Evolutionary conservation across 805 yeast species (phyloP).

Genomic region (Suhomyces prunicola): DNA sequence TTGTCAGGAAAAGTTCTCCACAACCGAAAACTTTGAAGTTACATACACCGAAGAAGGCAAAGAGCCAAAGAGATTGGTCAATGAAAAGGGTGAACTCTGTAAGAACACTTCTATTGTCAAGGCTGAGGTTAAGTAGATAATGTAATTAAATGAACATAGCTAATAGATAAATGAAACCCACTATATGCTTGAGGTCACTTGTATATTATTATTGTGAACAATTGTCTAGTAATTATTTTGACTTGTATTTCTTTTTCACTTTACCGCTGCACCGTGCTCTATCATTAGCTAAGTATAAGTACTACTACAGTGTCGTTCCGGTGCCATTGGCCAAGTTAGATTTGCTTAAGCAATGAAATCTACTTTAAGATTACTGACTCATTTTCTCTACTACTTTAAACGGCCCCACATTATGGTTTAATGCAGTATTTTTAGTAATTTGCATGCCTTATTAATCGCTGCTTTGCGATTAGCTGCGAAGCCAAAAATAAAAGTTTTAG

Average conservation of each 20-base stretch:
- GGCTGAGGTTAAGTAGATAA: constrained; percentile 71
- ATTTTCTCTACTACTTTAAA: too few species aligned
- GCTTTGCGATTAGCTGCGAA: background rate
- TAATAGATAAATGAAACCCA: background rate
- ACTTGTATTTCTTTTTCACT: too few species aligned
- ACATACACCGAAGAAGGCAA: constrained; percentile 79
- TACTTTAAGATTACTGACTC: too few species aligned
- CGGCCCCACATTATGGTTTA: background rate
- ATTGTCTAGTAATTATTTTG: too few species aligned
- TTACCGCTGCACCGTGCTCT: background rate
- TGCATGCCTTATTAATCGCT: background rate
- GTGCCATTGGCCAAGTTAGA: background rate
- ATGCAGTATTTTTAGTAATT: background rate
- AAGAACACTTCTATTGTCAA: constrained; percentile 66
- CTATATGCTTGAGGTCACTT: too few species aligned
- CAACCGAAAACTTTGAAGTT: constrained; percentile 72
- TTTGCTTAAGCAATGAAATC: background rate
- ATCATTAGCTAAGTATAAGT: background rate
- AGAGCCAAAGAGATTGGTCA: constrained; percentile 69
- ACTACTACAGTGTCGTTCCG: background rate
- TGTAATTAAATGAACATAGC: background rate
- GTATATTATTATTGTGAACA: too few species aligned
- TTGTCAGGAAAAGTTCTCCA: constrained; percentile 85
- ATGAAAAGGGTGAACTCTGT: constrained; percentile 74
- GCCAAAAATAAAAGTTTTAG: background rate